Evolutionary conservation across 2,329 filamentous ascomycete species (phyloP).

Genomic region (Diaporthe vexans): DNA sequence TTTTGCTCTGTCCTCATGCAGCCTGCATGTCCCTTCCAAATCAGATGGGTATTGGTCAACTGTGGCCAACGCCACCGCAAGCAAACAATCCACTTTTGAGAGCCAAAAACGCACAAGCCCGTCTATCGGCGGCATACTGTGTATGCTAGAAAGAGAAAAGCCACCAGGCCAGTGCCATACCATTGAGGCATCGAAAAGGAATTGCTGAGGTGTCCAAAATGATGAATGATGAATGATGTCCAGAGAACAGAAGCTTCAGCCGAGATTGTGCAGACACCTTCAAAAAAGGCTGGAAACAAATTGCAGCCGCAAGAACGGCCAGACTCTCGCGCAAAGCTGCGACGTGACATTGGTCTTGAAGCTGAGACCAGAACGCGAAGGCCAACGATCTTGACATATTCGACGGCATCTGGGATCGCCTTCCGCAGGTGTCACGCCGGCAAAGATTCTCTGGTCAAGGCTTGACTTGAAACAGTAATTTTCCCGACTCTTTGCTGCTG

Average conservation of each 20-base stretch:
- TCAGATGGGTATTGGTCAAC: not conserved
- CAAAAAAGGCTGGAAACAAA: not conserved
- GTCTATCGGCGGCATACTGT: not conserved
- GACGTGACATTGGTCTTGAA: not conserved
- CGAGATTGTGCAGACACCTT: not conserved
- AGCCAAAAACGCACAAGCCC: not conserved
- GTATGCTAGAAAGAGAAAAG: not conserved
- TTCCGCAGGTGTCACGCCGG: slow-evolving; percentile 41
- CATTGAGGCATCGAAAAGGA: not conserved
- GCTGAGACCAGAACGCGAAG: not conserved
- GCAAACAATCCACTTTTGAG: not conserved
- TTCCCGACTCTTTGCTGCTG: slow-evolving; percentile 44
- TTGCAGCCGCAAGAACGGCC: not conserved
- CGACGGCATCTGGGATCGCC: not conserved
- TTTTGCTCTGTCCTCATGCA: not conserved
- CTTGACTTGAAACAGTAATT: too few relatives aligned
- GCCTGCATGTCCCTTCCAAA: not conserved
- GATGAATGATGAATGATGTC: not conserved
- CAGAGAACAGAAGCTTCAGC: not conserved
- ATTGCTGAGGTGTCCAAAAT: not conserved
- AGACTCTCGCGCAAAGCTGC: not conserved
- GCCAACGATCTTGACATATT: not conserved
- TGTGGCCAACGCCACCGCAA: not conserved
- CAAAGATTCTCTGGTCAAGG: slow-evolving; percentile 45
- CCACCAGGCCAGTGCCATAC: not conserved